Evolutionary conservation across 2,329 filamentous ascomycete genomes (phyloP).

Genomic region (Diplocarpon rosae): DNA sequence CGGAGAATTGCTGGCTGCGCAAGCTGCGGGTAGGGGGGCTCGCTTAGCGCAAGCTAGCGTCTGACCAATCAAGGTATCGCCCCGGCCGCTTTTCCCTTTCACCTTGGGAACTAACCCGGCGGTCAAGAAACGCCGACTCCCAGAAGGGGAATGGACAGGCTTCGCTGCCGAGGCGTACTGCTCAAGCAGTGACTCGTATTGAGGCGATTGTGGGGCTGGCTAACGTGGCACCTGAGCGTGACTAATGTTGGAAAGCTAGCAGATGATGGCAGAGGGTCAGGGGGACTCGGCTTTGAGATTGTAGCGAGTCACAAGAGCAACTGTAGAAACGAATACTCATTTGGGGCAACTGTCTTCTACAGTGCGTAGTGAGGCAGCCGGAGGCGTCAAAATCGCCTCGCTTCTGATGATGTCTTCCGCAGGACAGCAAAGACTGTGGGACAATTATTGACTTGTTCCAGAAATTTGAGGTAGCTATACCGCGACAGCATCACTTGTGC

Average conservation of each 20-base stretch:
- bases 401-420: background rate
- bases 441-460: background rate
- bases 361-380: too few relatives aligned
- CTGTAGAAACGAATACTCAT: too few relatives aligned
- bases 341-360: too few relatives aligned
- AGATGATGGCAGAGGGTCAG: background rate
- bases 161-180: background rate
- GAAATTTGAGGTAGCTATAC: background rate
- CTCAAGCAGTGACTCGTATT: conserved; percentile 2
- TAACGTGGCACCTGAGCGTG: conserved; percentile 6
- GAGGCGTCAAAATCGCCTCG: too few relatives aligned
- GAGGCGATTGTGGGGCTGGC: conserved; percentile 1
- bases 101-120: too few relatives aligned
- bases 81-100: too few relatives aligned
- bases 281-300: too few relatives aligned
- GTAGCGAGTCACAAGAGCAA: too few relatives aligned
- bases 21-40: background rate
- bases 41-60: background rate
- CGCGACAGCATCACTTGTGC: too few relatives aligned
- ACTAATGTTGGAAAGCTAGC: background rate
- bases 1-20: too few relatives aligned
- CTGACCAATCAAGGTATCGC: background rate
- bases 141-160: background rate
- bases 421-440: too few relatives aligned
- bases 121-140: too few relatives aligned